Base-by-base conservation (phyloP, 345 rosid genomes). In the Salix purpurea region DNA sequence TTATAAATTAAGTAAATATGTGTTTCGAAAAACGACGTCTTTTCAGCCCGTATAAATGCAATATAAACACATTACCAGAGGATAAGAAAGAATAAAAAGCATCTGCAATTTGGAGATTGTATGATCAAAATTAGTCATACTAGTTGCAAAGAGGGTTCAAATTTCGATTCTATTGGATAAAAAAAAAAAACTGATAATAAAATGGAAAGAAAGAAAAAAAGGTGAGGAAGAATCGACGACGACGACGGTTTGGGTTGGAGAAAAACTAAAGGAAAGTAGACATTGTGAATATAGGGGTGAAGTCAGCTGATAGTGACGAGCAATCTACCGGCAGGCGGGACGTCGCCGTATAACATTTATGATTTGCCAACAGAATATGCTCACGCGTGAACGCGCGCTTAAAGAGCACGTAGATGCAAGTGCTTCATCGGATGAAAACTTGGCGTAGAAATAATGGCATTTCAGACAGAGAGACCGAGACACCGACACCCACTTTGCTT, bases 301-400 rank as follows among this genome's bases (percentile, higher is more conserved):
- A 24, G 71, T 65, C 34, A 52, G 34, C 67, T 37, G 91, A 87
- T 11, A 82, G 76, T 26, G 89, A 90, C 84, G 67, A 52, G 32
- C 72, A 81, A 90, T 74, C 89, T 77, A 69, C 83, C 85, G 85
- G 87, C 80, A 36, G 87, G 77, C 66, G 28, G 80, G 56, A 78
- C 81, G 87, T 89, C 86, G 71, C 78, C 80, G 81, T 75, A 62
- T 72, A 18, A 15, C 12, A 7, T 19, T 23, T 6, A 12, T 12
- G 11, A 8, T 50, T 32, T 32, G 2, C 34, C 54, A 6, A 14
- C 50, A 14, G 15, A 37, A 65, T 60, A 42, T 32, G 37, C 14
- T 34, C 32, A 36, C 37, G 76, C 24, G 6, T 4, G 71, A 28
- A 34, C 79, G 67, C 30, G 82, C 78, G 78, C 67, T 65, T 76